Conservation (phyloP, 2,329 filamentous ascomycete genomes). For the Juglanconis oblonga region DNA sequence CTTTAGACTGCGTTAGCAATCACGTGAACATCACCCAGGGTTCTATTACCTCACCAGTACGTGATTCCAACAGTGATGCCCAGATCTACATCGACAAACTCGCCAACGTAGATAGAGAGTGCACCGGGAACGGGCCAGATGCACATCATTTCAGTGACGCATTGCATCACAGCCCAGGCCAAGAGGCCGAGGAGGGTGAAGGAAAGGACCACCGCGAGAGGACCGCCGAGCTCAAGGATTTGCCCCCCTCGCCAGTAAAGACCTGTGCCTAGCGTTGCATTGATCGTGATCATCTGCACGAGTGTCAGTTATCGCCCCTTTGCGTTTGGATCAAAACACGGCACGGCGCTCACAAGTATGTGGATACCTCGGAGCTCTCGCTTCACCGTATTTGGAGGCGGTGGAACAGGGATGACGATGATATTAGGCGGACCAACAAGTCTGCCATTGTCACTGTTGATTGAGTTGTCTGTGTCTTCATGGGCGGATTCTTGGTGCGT, state of each 20-base stretch:
- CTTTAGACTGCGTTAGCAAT: constrained; percentile 17
- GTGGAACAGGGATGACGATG: constrained; percentile 19
- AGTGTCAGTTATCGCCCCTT: too few relatives aligned
- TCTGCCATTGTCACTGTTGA: too few relatives aligned
- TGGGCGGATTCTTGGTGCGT: too few relatives aligned
- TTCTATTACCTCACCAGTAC: constrained; percentile 31
- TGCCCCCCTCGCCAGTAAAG: constrained; percentile 30
- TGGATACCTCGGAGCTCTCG: constrained; percentile 26
- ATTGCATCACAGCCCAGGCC: constrained; percentile 30
- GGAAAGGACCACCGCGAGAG: constrained; percentile 25
- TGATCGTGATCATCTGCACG: constrained; percentile 29
- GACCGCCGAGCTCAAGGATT: constrained; percentile 27
- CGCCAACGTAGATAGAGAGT: constrained; percentile 29
- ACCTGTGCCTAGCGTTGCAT: constrained; percentile 26
- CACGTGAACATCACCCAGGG: neutral
- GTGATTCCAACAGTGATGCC: constrained; percentile 30
- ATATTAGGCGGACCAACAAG: constrained; percentile 12
- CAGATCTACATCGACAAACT: constrained; percentile 31
- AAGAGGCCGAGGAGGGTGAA: constrained; percentile 27
- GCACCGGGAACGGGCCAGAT: constrained; percentile 32
- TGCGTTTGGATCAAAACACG: too few relatives aligned
- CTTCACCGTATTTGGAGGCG: constrained; percentile 20
- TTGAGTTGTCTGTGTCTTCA: too few relatives aligned
- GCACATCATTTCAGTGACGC: constrained; percentile 29
- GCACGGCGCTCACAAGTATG: constrained; percentile 21